Percentiles rank a stretch among this genome's conserved stretches.
Evolutionary conservation across 148 eudicot species (phyloP).

Genomic region (Suaeda aralocaspica): DNA sequence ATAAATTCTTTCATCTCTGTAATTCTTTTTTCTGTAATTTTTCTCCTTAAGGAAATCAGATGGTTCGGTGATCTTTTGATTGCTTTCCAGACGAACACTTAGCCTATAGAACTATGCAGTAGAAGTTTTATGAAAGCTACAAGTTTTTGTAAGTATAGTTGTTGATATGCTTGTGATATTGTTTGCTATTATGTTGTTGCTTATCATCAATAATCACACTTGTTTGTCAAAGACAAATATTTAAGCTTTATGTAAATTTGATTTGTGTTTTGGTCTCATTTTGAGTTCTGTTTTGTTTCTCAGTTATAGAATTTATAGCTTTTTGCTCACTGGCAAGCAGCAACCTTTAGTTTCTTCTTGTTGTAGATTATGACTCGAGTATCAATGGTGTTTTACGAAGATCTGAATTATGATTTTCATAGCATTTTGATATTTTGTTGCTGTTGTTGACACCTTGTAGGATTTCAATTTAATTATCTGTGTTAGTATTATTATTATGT

Average conservation of each 20-base stretch:
- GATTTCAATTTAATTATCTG: too few relatives aligned
- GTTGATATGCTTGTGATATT: not conserved
- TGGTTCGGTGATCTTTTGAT: not conserved
- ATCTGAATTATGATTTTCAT: too few relatives aligned
- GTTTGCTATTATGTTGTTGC: not conserved
- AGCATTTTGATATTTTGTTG: too few relatives aligned
- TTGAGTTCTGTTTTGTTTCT: not conserved
- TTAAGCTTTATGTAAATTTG: not conserved
- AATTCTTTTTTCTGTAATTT: conserved; percentile 5
- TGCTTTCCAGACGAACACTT: not conserved
- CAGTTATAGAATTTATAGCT: not conserved
- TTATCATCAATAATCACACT: not conserved
- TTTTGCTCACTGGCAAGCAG: not conserved
- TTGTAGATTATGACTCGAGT: not conserved
- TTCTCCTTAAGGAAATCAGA: not conserved
- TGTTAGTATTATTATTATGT: not conserved
- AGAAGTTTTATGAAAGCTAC: not conserved
- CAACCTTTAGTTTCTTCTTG: not conserved
- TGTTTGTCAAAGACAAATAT: not conserved
- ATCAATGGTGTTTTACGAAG: not conserved
- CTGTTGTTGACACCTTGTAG: not conserved
- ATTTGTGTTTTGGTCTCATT: not conserved
- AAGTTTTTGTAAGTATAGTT: not conserved
- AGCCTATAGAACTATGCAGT: not conserved
- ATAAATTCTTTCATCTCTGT: not conserved